Evolutionary conservation across 2,329 filamentous ascomycete species (phyloP), one percentile per base, ranked within the genome.

Genomic region (Xylariales sp.): DNA sequence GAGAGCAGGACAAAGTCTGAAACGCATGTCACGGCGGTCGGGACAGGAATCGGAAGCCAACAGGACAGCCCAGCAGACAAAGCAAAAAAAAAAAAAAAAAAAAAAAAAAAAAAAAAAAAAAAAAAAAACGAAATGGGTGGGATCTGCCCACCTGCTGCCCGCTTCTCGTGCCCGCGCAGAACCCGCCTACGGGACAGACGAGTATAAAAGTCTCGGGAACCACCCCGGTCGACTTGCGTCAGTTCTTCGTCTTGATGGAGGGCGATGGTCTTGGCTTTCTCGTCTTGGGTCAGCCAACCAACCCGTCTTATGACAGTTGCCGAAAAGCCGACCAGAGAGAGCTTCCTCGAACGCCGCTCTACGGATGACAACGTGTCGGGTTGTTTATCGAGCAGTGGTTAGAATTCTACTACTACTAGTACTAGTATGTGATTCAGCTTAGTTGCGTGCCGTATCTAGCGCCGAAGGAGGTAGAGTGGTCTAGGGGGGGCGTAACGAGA

Each of bases 141-240:
- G 54, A 57, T 57, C 54, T 57, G 54, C 54, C 28, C 34, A 18
- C 36, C 50, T 55, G 34, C 52, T 23, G 23, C 23, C 23, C 23
- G 23, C 23, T 23, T 23, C 23, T 23, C 23, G 23, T 23, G 23
- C 23, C 23, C 23, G 23, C 23, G 23, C 23, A 23, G 23, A 23
- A 23, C 23, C 23, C 34, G 36, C 36, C 50, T 55, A 36, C 52
- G 36, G 54, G 54, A 46, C 10, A 46, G 9, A 41, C 14, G 5
- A 23, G 12, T 41, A 41, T 45, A 30, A 28, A 43, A 57, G 18
- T 62, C 43, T 62, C 61, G 54, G 45, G 39, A 52, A 36, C 16
- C 39, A 53, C 54, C 62, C 62, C 59, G 53, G 62, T 57, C 55
- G 16, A 39, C n/a, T 53, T 59, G 55, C 62, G 62, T 59, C 62